Percentiles rank a stretch among this genome's conserved stretches.
These are phyloP conservation scores for Verruconis gallopava DNA, from an alignment of 2,329 filamentous ascomycete genomes.

Conservation along the genomic window DNA sequence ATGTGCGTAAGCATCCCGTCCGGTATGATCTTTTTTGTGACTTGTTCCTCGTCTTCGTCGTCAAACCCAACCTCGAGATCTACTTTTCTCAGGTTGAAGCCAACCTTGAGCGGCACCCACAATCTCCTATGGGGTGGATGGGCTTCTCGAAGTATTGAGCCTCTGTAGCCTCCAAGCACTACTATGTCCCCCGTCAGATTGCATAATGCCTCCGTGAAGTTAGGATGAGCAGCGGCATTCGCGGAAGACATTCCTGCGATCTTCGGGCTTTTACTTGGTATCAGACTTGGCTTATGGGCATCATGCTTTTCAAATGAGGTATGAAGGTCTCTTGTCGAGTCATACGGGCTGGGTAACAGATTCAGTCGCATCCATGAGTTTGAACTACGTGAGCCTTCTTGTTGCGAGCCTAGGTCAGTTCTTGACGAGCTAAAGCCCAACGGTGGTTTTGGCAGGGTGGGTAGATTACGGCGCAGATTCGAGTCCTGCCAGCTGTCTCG, in stretches of 20 bases:
- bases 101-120: conserved; percentile 90
- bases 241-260: conserved; percentile 9
- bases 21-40: conserved; percentile 71
- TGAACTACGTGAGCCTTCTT: background rate
- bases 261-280: no score
- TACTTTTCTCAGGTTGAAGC: conserved; percentile 80
- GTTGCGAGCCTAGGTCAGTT: background rate
- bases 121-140: conserved; percentile 73
- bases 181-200: conserved; percentile 73
- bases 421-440: conserved; percentile 28
- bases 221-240: conserved; percentile 31
- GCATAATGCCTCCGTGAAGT: conserved; percentile 46
- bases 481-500: conserved; percentile 79
- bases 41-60: conserved; percentile 68
- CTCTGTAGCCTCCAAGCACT: conserved; percentile 78
- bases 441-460: conserved; percentile 42
- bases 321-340: no score
- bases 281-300: no score
- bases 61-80: conserved; percentile 78
- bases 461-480: conserved; percentile 48
- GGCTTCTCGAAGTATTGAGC: conserved; percentile 76
- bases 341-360: background rate
- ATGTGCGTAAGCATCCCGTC: conserved; percentile 86
- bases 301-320: no score
- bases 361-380: background rate